Evolutionary conservation across 2,329 filamentous ascomycete genomes (phyloP), one percentile per base, ranked within the genome.

Genomic region (Conoideocrella luteorostrata): DNA sequence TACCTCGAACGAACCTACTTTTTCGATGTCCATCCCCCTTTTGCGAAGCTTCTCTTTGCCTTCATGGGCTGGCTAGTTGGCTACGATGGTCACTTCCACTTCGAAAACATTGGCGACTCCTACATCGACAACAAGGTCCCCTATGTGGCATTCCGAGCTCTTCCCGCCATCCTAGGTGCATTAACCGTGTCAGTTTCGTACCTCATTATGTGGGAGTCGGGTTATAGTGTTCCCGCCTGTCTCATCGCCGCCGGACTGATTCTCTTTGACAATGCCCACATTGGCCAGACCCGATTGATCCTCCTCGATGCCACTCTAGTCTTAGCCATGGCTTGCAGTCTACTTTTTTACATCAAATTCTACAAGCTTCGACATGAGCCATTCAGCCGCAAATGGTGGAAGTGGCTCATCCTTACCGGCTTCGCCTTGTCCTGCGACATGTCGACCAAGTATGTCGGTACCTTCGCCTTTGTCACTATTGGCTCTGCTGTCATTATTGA

Each of bases 201-300:
- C 67, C 70, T 95, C 62, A 98, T 95, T 66, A 98, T 98, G 93
- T 98, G 93, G 93, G 93, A 98, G 69, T 97, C 93, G 39, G 93
- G 90, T 50, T 98, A 98, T 69, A 95, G 88, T 52, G 74, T 98
- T 33, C 93, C 93, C 10, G 93, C 93, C 45, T 95, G 88, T 63
- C 72, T 97, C 44, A 74, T 96, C 45, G 88, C 93, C 6, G 80
- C 93, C 30, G 82, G 86, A 22, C 73, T 98, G 28, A 76, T 98
- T 51, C 83, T 98, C 34, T 87, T 98, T 57, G 93, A 98, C 71
- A 98, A 98, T 59, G 93, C 91, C 46, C 93, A 98, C 65, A 88
- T 98, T 65, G 91, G 88, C 47, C 93, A 98, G 74, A 96, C 93
- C 20, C 82, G 93, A 24, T 71, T 98, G 60, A 98, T 98, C 55